Evolutionary conservation across 306 rosid genomes (phyloP).

Genomic region (Carpinus fangiana): DNA sequence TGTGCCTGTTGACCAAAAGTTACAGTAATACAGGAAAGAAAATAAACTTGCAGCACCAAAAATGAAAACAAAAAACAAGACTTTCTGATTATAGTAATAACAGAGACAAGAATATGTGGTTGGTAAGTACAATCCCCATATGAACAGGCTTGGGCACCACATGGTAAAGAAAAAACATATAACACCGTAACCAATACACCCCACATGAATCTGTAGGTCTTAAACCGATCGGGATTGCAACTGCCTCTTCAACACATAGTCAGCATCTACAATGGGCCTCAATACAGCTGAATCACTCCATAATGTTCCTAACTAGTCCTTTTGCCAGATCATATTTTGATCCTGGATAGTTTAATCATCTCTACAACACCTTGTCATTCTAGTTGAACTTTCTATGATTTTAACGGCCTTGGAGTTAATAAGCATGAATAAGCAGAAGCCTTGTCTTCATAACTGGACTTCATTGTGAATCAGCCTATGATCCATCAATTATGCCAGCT

Average conservation of each 20-base stretch:
- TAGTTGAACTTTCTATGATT: neutral
- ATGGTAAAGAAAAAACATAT: neutral
- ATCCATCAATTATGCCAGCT: neutral
- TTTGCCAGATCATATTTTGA: neutral
- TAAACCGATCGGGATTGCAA: neutral
- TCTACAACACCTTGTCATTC: neutral
- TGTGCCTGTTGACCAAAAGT: constrained; percentile 46
- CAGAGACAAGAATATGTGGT: neutral
- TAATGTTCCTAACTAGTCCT: neutral
- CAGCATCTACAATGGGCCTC: neutral
- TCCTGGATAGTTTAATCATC: neutral
- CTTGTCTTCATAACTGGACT: neutral
- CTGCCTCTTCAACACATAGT: constrained; percentile 1
- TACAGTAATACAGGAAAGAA: neutral
- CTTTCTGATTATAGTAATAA: neutral
- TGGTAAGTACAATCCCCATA: neutral
- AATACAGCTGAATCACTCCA: neutral
- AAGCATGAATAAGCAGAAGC: neutral
- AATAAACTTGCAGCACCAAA: neutral
- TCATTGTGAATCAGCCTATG: neutral
- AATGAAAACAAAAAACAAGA: neutral
- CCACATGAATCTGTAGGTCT: neutral
- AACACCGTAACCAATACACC: neutral
- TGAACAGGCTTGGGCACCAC: neutral
- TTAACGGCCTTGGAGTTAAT: neutral